Evolutionary conservation across 164 flowering plant species (phyloP), one percentile per base, ranked within the genome.

Genomic region (Magnolia officinalis): DNA sequence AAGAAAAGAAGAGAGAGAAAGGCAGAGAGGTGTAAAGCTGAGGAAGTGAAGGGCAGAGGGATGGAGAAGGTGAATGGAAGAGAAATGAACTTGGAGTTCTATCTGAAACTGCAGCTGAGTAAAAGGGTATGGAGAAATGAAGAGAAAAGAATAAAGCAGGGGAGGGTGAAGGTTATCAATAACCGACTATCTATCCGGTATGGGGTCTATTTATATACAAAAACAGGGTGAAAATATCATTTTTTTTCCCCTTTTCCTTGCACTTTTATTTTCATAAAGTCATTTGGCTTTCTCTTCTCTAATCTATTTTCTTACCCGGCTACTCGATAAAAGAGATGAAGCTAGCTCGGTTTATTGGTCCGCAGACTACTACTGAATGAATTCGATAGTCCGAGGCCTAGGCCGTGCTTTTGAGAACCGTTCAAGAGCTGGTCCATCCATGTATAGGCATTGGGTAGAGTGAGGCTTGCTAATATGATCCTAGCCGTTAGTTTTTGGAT

Each of bases 131-230:
- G 23, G 59, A 8, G 20, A 63, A 19, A 29, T 4, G 52, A 50
- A 14, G 55, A 16, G 72, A 65, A 71, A 31, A 50, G 76, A 81
- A 79, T 83, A 78, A 80, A 80, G 80, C 58, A 80, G 78, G 19
- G 26, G 4, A 23, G 49, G 37, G 70, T 79, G 79, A 76, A 70
- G 37, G 76, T 74, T 82, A 83, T 84, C 73, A 85, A 87, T 83
- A 84, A 84, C 84, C 82, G 84, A 82, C 88, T 74, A 76, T 80
- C 81, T 63, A 71, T 75, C 76, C 70, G 71, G 83, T 76, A 72
- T 76, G 68, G 74, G 73, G 72, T 77, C 77, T 80, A 75, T 87
- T 85, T 86, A 87, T 81, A 81, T 74, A 75, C 78, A 83, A 64
- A 78, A 80, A 14, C 65, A 82, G 72, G 77, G 70, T 81, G 70